Conservation (phyloP, 305 asterid genomes). For the Fraxinus sp. region DNA sequence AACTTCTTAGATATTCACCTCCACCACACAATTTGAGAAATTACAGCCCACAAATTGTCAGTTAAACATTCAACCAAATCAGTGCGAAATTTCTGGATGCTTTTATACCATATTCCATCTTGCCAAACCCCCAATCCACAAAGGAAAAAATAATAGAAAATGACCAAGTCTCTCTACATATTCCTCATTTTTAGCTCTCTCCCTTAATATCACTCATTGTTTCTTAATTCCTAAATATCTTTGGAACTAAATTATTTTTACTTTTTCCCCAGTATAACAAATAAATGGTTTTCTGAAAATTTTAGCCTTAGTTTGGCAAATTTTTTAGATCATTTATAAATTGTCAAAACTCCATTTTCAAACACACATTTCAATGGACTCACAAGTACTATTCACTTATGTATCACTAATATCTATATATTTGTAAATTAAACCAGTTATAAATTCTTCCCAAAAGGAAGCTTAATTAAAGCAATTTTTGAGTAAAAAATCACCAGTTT, state of each 20-base stretch:
- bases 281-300: neutral
- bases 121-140: neutral
- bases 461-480: neutral
- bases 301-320: no score
- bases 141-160: neutral
- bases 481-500: neutral
- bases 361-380: no score
- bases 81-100: neutral
- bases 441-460: no score
- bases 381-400: no score
- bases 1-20: neutral
- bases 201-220: neutral
- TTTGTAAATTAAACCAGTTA: no score
- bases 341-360: no score
- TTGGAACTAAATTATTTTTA: neutral
- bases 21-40: neutral
- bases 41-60: neutral
- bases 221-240: neutral
- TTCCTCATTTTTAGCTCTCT: neutral
- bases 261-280: neutral
- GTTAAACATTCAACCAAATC: neutral
- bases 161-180: neutral
- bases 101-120: neutral
- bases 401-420: no score
- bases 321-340: no score